Base-by-base conservation (phyloP, 208 protist genomes). In the Trichomonas tenax region DNA sequence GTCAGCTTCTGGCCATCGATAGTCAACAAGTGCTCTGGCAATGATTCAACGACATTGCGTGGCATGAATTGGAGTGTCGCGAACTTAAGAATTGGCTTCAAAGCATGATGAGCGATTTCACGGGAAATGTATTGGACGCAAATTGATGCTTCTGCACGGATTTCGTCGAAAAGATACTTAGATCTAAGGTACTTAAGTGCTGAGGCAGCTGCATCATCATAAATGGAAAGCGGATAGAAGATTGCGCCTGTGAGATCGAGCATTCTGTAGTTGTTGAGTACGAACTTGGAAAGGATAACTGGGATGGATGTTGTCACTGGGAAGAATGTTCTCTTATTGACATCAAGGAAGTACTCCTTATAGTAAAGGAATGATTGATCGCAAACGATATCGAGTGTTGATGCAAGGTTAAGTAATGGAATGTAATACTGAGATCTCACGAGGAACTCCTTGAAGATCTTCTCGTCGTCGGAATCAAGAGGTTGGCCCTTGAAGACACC, bases 351-450 rank as follows among this genome's bases (percentile, higher is more conserved):
- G 45, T 48, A 38, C 46, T 93, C 86, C 44, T 93, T 93, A 26
- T 48, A 93, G 86, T 48, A 93, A 21, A 93, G n/a, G n/a, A 48
- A 48, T 26, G 44, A 51, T 93, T 93, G 86, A 58, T 93, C 86
- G 45, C 23, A 93, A 49, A 93, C 86, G 3, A 38, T 14, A 15
- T 93, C 44, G 14, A 93, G n/a, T 93, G 86, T 93, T 26, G 17
- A 1, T 8, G 4, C 4, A 2, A 93, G 31, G 9, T 34, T 9
- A 38, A 93, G 17, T 9, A 93, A 51, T 51, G 44, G 15, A 2
- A 38, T n/a, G 86, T 49, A 93, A 51, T 51, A 93, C 31, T 34
- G n/a, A 9, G 86, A 48, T 10, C 51, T 23, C 0, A 58, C 31
- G 14, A 93, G 0, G 86, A 93, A 93, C 51, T 93, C 26, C 8